Evolutionary conservation across 371 early-diverging fungal species (phyloP).

Genomic region (Apophysomyces variabilis): DNA sequence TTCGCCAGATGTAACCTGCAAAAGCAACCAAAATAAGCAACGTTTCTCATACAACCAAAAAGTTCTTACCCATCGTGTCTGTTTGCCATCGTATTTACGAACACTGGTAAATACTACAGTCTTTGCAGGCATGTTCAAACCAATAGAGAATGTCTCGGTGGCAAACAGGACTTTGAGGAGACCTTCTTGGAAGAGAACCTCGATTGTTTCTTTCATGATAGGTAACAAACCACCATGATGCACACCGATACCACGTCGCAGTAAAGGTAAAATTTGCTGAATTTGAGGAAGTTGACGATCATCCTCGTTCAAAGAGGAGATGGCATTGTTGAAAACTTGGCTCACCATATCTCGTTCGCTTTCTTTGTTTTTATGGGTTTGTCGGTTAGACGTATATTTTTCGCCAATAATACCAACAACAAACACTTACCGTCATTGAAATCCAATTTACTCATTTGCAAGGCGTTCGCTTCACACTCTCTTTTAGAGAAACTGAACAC

Average conservation of each 20-base stretch:
- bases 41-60: not conserved
- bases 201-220: slow-evolving; percentile 99
- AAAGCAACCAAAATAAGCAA: not conserved
- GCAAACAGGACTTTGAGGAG: slow-evolving; percentile 99
- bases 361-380: slow-evolving; percentile 31
- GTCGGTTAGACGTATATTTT: not conserved
- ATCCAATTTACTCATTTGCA: slow-evolving; percentile 91
- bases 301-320: slow-evolving; percentile 88
- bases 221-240: slow-evolving; percentile 99
- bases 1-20: slow-evolving; percentile 84
- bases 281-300: slow-evolving; percentile 97
- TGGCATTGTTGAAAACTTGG: slow-evolving; percentile 94
- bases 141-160: slow-evolving; percentile 99
- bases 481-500: slow-evolving; percentile 98
- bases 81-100: slow-evolving; percentile 97
- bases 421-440: slow-evolving; percentile 77
- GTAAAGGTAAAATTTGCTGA: slow-evolving; percentile 90
- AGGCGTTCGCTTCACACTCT: slow-evolving; percentile 96
- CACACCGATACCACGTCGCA: slow-evolving; percentile 98
- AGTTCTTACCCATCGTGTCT: slow-evolving; percentile 77
- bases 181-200: slow-evolving; percentile 99
- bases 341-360: slow-evolving; percentile 90
- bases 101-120: slow-evolving; percentile 99
- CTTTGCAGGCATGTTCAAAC: slow-evolving; percentile 99
- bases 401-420: too few relatives aligned